These are phyloP conservation scores for Hypoxylon lenormandii DNA, from an alignment of 495 filamentous ascomycete genomes.

Conservation along the genomic window DNA sequence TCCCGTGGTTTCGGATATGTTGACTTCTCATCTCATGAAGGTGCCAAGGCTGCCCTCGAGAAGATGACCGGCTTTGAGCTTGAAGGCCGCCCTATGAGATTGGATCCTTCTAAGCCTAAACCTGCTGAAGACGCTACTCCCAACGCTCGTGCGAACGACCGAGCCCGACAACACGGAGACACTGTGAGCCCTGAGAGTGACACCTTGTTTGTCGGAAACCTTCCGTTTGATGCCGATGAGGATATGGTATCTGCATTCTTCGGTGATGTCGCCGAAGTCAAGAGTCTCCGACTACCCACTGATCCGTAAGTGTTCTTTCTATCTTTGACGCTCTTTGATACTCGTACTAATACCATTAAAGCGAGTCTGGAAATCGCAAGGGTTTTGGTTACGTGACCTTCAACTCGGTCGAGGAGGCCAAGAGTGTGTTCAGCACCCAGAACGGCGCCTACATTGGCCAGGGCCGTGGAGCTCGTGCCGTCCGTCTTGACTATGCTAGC, in stretches of 20 bases:
- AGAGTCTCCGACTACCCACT: conserved; percentile 87
- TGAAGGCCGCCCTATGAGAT: conserved; percentile 86
- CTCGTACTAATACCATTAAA: conserved; percentile 58
- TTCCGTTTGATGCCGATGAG: conserved; percentile 85
- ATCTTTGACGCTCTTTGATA: background rate
- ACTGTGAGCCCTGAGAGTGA: conserved; percentile 77
- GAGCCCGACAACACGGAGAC: conserved; percentile 83
- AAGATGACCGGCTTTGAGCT: conserved; percentile 83
- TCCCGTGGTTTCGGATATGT: conserved; percentile 98
- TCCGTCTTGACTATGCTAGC: conserved; percentile 90
- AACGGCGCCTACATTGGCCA: conserved; percentile 81
- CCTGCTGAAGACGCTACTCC: conserved; percentile 63
- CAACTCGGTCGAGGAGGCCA: conserved; percentile 84
- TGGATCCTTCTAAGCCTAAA: conserved; percentile 86
- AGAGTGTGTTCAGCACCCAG: conserved; percentile 77
- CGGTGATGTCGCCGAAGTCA: conserved; percentile 74
- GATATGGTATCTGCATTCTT: conserved; percentile 80
- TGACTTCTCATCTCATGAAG: conserved; percentile 78
- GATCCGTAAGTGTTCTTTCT: conserved; percentile 69
- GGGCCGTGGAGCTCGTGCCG: conserved; percentile 65
- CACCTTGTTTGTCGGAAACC: conserved; percentile 93
- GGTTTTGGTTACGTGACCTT: conserved; percentile 95
- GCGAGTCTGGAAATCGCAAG: conserved; percentile 86
- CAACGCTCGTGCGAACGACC: conserved; percentile 71
- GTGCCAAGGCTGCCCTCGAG: conserved; percentile 79